Evolutionary conservation across 148 eudicot species (phyloP), one percentile per base, ranked within the genome.

Genomic region (Talinum fruticosum): DNA sequence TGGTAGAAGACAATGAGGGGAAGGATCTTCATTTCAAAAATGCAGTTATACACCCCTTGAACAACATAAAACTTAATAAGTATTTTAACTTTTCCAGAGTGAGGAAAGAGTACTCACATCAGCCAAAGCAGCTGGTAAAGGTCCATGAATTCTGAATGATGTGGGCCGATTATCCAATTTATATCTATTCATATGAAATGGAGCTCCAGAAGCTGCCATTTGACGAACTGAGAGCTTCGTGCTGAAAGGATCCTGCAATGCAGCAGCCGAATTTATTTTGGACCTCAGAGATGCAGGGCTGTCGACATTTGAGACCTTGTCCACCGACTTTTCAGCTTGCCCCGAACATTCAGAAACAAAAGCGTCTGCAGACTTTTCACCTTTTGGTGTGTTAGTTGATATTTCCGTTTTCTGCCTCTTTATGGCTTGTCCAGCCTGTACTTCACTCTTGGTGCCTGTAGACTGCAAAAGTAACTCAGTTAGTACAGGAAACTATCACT

Each of bases 151-250:
- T 82, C 79, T 91, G 77, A 95, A 92, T 6, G 90, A 70, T 10
- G 90, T 88, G 30, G 99, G 94, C 30, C 96, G 94, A 84, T 93
- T 92, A 82, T 95, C 99, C 87, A 95, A 74, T 81, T 91, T 93
- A 85, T 88, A 92, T 86, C 90, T 82, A 80, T 89, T 90, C 69
- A 78, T 62, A 75, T 76, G 72, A 81, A 86, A 86, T 33, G 88
- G 87, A 72, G 75, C 76, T 64, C 95, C 90, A 24, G 80, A 77
- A 75, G 84, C 83, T 68, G 89, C 86, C 75, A 79, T 75, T 69
- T 94, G 90, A 72, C 83, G 96, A 80, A 75, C 41, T 70, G 87
- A 69, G 34, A 84, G 94, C 84, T 89, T 89, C 82, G 81, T 79
- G 75, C 71, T 85, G 28, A 79, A 72, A 59, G 83, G 80, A 74